These are phyloP conservation scores for Phytopythium ostracodes DNA, from an alignment of 352 stramenopile species.

Conservation along the genomic window DNA sequence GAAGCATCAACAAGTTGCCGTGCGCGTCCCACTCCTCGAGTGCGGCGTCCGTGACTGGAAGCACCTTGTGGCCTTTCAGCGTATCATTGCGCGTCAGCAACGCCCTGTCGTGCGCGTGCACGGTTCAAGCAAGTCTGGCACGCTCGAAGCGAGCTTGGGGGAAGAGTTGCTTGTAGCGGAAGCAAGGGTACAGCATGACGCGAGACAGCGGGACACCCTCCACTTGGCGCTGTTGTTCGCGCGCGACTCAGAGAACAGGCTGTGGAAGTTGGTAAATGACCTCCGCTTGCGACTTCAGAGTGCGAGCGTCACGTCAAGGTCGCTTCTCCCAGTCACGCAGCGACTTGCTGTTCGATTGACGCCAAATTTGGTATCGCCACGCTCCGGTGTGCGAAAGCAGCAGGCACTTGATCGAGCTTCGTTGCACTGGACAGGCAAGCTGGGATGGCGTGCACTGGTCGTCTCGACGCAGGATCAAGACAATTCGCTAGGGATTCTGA, in stretches of 20 bases:
- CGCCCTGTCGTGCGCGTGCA: conserved; percentile 11
- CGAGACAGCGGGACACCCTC: conserved; percentile 21
- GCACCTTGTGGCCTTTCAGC: conserved; percentile 42
- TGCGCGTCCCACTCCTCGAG: conserved; percentile 34
- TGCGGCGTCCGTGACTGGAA: conserved; percentile 47
- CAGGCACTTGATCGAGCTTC: background rate
- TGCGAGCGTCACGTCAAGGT: conserved; percentile 24
- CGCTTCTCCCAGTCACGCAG: conserved; percentile 17
- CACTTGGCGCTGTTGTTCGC: conserved; percentile 29
- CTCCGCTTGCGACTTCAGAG: conserved; percentile 45
- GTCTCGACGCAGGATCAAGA: background rate
- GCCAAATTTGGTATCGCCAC: conserved; percentile 13
- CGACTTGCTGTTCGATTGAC: conserved; percentile 15
- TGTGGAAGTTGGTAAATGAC: conserved; percentile 43
- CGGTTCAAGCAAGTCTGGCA: background rate
- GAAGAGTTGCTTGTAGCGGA: conserved; percentile 19
- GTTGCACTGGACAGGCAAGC: conserved; percentile 11
- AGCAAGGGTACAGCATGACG: conserved; percentile 18
- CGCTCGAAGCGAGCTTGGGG: background rate
- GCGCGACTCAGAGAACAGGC: conserved; percentile 22
- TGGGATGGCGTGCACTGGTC: conserved; percentile 4
- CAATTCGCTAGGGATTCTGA: no score
- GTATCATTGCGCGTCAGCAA: conserved; percentile 26
- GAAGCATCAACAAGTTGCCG: background rate
- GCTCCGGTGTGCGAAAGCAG: conserved; percentile 4